These are phyloP conservation scores for Macroventuria anomochaeta DNA, from an alignment of 2,329 filamentous ascomycete species.

Conservation along the genomic window DNA sequence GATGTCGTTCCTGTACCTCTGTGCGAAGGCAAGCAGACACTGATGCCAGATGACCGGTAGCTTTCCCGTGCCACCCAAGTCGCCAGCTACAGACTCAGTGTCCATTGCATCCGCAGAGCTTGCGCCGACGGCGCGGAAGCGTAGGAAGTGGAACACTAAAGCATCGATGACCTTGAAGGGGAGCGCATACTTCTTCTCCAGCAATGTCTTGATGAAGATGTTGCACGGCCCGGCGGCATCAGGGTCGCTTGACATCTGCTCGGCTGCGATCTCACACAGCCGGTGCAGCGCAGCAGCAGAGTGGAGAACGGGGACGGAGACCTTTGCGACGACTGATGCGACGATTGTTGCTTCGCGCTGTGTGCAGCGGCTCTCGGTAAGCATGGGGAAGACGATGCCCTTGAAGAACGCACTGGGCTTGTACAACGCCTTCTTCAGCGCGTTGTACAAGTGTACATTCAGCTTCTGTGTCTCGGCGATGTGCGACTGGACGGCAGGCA, in stretches of 20 bases:
- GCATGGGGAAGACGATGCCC: slow-evolving; percentile 89
- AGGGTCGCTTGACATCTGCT: slow-evolving; percentile 81
- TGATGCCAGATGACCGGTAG: slow-evolving; percentile 97
- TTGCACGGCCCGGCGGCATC: slow-evolving; percentile 93
- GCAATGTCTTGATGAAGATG: slow-evolving; percentile 88
- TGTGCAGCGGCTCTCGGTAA: slow-evolving; percentile 85
- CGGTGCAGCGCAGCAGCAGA: slow-evolving; percentile 90
- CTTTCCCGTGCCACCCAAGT: slow-evolving; percentile 62
- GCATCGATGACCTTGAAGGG: slow-evolving; percentile 95
- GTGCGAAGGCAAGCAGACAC: slow-evolving; percentile 87
- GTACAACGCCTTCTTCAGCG: slow-evolving; percentile 89
- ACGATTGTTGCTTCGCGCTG: slow-evolving; percentile 92
- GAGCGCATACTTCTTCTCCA: slow-evolving; percentile 97
- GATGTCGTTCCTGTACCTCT: slow-evolving; percentile 94
- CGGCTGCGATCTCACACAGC: slow-evolving; percentile 91
- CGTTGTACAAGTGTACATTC: slow-evolving; percentile 93
- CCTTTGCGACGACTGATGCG: slow-evolving; percentile 80
- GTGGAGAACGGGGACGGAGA: slow-evolving; percentile 89
- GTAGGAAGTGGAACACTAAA: slow-evolving; percentile 93
- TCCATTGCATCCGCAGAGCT: slow-evolving; percentile 64
- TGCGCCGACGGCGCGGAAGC: slow-evolving; percentile 77
- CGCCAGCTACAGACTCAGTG: slow-evolving; percentile 41
- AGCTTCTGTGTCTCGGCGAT: slow-evolving; percentile 94
- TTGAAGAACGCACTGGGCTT: slow-evolving; percentile 98
- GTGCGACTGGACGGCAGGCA: slow-evolving; percentile 90